Conservation (phyloP, 768 basidiomycete species). For the Suillus placidus region DNA sequence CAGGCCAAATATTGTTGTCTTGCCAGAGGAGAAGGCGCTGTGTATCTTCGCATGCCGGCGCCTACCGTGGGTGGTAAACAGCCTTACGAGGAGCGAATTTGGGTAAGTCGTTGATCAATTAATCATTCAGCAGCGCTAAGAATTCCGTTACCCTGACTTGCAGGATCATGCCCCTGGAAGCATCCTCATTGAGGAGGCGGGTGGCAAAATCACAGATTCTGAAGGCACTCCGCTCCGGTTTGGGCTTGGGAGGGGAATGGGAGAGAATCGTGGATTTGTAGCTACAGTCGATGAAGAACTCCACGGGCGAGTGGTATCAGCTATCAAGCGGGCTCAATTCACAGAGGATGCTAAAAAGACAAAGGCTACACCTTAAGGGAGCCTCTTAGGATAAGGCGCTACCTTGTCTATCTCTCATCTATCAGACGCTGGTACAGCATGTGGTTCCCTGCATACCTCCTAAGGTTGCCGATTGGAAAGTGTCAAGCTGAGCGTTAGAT, state of each 20-base stretch:
- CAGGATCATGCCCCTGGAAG: constrained; percentile 92
- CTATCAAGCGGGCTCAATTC: constrained; percentile 62
- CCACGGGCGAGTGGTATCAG: constrained; percentile 70
- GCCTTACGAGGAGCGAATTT: constrained; percentile 94
- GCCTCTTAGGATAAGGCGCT: background rate
- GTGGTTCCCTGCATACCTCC: background rate
- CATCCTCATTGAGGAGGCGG: constrained; percentile 85
- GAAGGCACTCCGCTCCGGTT: constrained; percentile 81
- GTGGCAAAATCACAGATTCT: constrained; percentile 86
- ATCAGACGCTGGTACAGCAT: constrained; percentile 1
- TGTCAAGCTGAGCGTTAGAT: background rate
- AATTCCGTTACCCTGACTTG: background rate
- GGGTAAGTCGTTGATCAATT: constrained; percentile 53
- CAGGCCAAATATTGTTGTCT: constrained; percentile 95
- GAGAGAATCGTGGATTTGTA: constrained; percentile 85
- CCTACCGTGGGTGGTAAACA: constrained; percentile 37
- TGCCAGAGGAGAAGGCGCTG: constrained; percentile 81
- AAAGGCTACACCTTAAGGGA: constrained; percentile 4
- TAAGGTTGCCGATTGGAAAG: background rate
- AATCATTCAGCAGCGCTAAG: background rate
- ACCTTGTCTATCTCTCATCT: background rate
- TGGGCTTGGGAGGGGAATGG: constrained; percentile 81
- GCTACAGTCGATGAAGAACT: constrained; percentile 70
- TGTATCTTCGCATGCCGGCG: constrained; percentile 80
- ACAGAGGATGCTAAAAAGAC: constrained; percentile 28